Percentiles rank a stretch among this genome's conserved stretches.
phyloP scores from a whole-genome alignment of 768 basidiomycete species.

The Suillus fuscotomentosus region DNA sequence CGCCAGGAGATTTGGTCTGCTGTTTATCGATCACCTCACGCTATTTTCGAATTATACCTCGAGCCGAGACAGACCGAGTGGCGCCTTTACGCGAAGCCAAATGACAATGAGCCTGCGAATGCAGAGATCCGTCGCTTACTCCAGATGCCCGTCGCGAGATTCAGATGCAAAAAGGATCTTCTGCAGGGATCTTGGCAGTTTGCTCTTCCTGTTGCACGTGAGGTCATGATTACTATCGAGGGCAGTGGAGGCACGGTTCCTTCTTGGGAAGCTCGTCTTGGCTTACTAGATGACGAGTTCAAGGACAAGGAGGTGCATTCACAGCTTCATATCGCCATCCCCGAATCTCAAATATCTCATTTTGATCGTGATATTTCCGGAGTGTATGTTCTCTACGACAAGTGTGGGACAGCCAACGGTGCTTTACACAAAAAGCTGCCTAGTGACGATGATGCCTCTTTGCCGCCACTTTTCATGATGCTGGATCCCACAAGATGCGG shows the following conservation, averaged over 20 bases:
- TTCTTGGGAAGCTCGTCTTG: constrained; percentile 83
- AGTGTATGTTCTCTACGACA: constrained; percentile 72
- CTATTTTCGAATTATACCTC: constrained; percentile 72
- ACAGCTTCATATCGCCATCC: constrained; percentile 60
- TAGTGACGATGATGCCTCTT: constrained; percentile 39
- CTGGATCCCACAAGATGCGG: constrained; percentile 85
- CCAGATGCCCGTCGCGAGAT: constrained; percentile 73
- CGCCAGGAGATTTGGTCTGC: constrained; percentile 89
- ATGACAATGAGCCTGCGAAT: constrained; percentile 68
- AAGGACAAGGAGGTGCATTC: constrained; percentile 68
- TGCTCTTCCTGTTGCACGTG: constrained; percentile 60
- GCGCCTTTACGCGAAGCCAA: constrained; percentile 77
- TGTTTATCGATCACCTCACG: constrained; percentile 69
- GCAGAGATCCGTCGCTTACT: constrained; percentile 75
- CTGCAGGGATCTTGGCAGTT: constrained; percentile 78
- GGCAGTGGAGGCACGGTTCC: constrained; percentile 65
- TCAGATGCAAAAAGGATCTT: constrained; percentile 55
- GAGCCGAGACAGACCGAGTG: constrained; percentile 81
- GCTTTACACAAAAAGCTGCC: constrained; percentile 70
- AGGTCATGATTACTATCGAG: constrained; percentile 59
- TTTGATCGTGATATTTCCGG: constrained; percentile 86
- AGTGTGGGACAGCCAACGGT: constrained; percentile 86
- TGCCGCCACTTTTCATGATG: constrained; percentile 70
- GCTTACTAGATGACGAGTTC: constrained; percentile 63
- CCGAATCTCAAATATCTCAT: constrained; percentile 38